Evolutionary conservation across 2,329 filamentous ascomycete species (phyloP).

Genomic region (Pseudocercospora fijiensis): DNA sequence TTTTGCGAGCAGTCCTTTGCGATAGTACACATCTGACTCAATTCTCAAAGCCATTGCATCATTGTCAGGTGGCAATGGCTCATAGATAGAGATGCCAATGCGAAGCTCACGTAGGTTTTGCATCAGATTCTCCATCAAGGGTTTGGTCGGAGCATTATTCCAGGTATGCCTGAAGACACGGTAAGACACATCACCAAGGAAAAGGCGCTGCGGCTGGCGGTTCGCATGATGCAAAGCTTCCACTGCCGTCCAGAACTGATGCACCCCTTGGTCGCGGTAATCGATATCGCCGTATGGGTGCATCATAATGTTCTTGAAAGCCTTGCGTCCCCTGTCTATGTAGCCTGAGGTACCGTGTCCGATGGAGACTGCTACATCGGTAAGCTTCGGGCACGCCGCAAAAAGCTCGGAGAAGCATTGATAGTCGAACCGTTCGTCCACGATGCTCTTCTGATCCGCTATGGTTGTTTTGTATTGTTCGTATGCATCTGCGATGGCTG

Average conservation of each 20-base stretch:
- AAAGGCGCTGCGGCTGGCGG: background rate
- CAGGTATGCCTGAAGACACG: background rate
- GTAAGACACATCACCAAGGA: background rate
- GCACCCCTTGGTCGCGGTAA: slow-evolving; percentile 4
- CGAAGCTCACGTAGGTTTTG: background rate
- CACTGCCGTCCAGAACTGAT: slow-evolving; percentile 10
- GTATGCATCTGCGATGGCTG: background rate
- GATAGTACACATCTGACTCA: background rate
- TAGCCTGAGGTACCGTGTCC: background rate
- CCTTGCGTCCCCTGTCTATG: background rate
- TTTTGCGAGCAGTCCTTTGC: background rate
- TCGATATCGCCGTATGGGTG: slow-evolving; percentile 2
- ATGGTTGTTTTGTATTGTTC: background rate
- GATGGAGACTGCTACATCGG: background rate
- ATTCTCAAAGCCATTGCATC: background rate
- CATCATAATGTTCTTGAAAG: slow-evolving; percentile 1
- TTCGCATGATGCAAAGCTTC: slow-evolving; percentile 1
- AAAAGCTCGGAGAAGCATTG: slow-evolving; percentile 1
- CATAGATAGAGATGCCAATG: background rate
- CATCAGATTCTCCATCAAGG: slow-evolving; percentile 1
- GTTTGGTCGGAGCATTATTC: background rate
- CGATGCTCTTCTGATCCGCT: background rate
- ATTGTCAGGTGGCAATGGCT: background rate
- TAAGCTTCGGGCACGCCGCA: background rate
- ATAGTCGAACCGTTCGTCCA: background rate